Percentiles rank a stretch among this genome's conserved stretches.
Conservation (phyloP, 805 yeast species). For the Myxozyma neotropica region DNA sequence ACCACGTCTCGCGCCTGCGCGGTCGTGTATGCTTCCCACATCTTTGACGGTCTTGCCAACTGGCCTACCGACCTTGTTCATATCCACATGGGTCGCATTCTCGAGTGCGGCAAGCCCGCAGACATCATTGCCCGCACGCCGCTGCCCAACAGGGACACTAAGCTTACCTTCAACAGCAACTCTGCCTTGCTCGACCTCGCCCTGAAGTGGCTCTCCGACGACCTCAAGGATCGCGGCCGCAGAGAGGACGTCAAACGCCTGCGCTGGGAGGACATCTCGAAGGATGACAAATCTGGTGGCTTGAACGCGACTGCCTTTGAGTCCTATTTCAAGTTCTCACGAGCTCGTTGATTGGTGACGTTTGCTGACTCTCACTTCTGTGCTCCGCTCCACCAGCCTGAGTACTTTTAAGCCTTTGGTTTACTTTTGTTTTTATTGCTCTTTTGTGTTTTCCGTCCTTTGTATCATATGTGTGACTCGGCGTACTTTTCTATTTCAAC, state of each 20-base stretch:
- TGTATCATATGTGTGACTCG: background rate
- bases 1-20: conserved; percentile 69
- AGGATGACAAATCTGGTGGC: conserved; percentile 33
- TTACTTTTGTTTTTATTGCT: background rate
- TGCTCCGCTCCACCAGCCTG: background rate
- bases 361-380: background rate
- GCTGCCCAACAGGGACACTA: background rate
- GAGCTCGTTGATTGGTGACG: conserved; percentile 21
- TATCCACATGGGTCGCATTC: conserved; percentile 65
- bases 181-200: conserved; percentile 44
- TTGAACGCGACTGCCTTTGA: conserved; percentile 29
- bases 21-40: conserved; percentile 91
- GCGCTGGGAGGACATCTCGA: conserved; percentile 59
- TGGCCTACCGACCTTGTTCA: conserved; percentile 91
- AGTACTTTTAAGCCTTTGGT: no score
- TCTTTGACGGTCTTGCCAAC: conserved; percentile 87
- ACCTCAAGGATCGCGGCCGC: conserved; percentile 55
- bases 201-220: conserved; percentile 44
- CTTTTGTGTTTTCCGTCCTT: background rate
- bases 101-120: conserved; percentile 30
- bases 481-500: conserved; percentile 5
- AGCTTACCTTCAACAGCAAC: conserved; percentile 29
- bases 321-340: conserved; percentile 31
- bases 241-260: conserved; percentile 51
- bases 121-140: conserved; percentile 17